Percentiles rank a stretch among this genome's conserved stretches.
These are phyloP conservation scores for Pilobolus umbonatus DNA, from an alignment of 192 early-diverging fungal genomes.

Conservation along the genomic window DNA sequence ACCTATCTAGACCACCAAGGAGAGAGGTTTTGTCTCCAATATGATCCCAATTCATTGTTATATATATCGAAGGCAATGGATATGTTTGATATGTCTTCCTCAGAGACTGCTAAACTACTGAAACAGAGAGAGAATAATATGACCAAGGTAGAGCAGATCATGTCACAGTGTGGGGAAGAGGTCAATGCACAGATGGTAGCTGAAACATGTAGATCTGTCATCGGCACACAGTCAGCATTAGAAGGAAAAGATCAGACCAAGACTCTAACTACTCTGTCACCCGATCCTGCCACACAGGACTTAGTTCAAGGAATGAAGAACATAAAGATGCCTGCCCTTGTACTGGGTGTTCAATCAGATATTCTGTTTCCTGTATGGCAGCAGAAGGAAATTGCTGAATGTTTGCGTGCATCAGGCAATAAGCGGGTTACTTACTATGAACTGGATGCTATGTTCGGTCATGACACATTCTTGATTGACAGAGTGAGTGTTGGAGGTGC, in stretches of 20 bases:
- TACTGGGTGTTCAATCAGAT: conserved; percentile 93
- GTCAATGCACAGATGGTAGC: background rate
- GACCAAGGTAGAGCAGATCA: conserved; percentile 17
- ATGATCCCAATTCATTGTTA: conserved; percentile 89
- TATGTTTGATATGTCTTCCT: conserved; percentile 89
- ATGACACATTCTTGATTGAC: conserved; percentile 96
- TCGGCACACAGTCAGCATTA: conserved; percentile 19
- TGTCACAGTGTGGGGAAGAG: background rate
- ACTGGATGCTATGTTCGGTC: conserved; percentile 94
- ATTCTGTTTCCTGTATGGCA: conserved; percentile 94
- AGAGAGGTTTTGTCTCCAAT: conserved; percentile 87
- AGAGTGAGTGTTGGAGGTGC: conserved; percentile 86
- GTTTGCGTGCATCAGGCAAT: conserved; percentile 81
- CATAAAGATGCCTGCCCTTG: conserved; percentile 76
- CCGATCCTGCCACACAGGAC: conserved; percentile 48
- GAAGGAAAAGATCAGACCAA: conserved; percentile 33
- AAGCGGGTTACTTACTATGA: conserved; percentile 92
- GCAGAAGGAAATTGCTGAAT: conserved; percentile 94
- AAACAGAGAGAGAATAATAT: conserved; percentile 39
- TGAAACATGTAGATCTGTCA: conserved; percentile 11
- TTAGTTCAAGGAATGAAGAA: conserved; percentile 67
- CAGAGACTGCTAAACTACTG: conserved; percentile 37
- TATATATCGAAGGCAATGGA: conserved; percentile 99
- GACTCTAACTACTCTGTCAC: conserved; percentile 22
- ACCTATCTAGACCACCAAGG: conserved; percentile 96